Base-by-base conservation (phyloP, 345 rosid genomes). In the Salix dunnii region DNA sequence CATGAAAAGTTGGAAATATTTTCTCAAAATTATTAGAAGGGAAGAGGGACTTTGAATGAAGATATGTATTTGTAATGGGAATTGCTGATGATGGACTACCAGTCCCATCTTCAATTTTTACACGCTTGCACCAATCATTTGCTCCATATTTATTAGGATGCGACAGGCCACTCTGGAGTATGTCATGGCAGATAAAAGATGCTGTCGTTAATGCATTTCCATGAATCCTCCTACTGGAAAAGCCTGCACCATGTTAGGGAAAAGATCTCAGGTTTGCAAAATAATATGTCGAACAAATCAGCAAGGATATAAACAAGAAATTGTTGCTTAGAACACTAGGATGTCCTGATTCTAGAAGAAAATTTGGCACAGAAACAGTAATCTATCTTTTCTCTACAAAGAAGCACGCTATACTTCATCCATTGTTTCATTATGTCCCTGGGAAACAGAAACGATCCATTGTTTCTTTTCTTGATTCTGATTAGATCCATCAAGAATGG, bases 161-260 rank as follows among this genome's bases (percentile, higher is more conserved):
- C 60, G 84, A 60, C 62, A 79, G 74, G 71, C 71, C 81, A 48
- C 76, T 55, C 1, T 90, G 86, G 42, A 88, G 85, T 55, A 85
- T 61, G 60, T 89, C 92, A 78, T 86, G 87, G 85, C 90, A 88
- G 65, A 88, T 81, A 67, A 91, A 87, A 49, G 91, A 86, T 64
- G 94, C 31, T 75, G 82, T 55, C 27, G 76, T 61, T 33, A 82
- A 79, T 55, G 80, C 70, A 67, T 70, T 79, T 53, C 84, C 85
- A 3, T 74, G 78, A 82, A 80, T 81, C 74, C 81, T 81, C 77
- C 81, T 73, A 38, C 87, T 86, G 70, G 78, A 78, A 76, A 80
- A 79, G 40, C 85, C 88, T 84, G 82, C 79, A 77, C 25, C 55
- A 31, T 35, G 49, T 68, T 43, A 23, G 25, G 67, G 38, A 75